A percentile compares a stretch with the other conserved stretches of the same genome.
These are phyloP conservation scores for Candida nitratophila DNA, from an alignment of 805 yeast species.

Conservation along the genomic window DNA sequence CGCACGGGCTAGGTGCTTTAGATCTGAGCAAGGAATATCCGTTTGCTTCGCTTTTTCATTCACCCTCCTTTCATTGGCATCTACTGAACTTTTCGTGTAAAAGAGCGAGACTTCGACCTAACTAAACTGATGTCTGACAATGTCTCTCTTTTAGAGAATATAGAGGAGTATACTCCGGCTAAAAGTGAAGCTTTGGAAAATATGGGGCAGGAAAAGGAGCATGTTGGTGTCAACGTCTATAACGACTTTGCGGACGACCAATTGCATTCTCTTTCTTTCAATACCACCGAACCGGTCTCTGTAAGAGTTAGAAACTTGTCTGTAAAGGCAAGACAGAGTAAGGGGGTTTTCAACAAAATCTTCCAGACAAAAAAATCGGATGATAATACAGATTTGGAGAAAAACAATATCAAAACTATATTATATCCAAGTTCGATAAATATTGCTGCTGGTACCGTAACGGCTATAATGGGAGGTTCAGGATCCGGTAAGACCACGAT, in stretches of 20 bases:
- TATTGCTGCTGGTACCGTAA: conserved; percentile 50
- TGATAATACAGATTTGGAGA: conserved; percentile 13
- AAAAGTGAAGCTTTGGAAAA: no score
- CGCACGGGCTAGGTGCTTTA: no score
- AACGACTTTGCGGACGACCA: background rate
- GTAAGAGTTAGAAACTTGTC: conserved; percentile 19
- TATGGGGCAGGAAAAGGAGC: background rate
- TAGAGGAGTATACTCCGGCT: no score
- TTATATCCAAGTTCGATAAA: conserved; percentile 50
- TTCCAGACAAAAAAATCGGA: background rate
- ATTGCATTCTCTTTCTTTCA: conserved; percentile 13
- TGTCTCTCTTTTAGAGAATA: no score
- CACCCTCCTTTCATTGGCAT: no score
- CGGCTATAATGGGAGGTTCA: conserved; percentile 84
- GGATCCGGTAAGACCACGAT: conserved; percentile 85
- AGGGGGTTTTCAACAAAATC: background rate
- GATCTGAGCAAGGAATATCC: no score
- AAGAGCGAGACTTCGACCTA: no score
- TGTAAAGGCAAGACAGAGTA: conserved; percentile 3
- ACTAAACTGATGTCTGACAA: no score
- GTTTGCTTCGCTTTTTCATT: no score
- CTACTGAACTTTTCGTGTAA: no score
- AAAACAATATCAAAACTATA: conserved; percentile 27
- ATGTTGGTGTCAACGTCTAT: background rate
- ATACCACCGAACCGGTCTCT: conserved; percentile 18